Percentiles rank a stretch among this genome's conserved stretches.
Conservation (phyloP, 768 basidiomycete genomes). For the Agrocybe praecox region DNA sequence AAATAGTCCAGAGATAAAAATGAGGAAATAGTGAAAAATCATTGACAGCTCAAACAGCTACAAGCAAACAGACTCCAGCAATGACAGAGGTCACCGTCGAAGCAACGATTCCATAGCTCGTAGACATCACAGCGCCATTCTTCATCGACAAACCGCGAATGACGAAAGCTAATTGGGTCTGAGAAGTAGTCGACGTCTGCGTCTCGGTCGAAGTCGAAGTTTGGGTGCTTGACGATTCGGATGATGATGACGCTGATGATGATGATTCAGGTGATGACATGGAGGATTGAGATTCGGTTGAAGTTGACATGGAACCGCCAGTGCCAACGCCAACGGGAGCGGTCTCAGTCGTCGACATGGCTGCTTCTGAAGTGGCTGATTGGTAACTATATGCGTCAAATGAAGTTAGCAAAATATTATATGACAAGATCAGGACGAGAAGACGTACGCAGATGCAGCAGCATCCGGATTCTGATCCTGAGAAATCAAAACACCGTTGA, state of each 20-base stretch:
- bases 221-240: slow-evolving; percentile 7
- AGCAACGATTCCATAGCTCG: background rate
- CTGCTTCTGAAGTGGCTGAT: slow-evolving; percentile 36
- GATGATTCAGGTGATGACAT: slow-evolving; percentile 7
- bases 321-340: slow-evolving; percentile 9
- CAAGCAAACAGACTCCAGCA: background rate
- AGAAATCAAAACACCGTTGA: slow-evolving; percentile 56
- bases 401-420: background rate
- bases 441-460: slow-evolving; percentile 60
- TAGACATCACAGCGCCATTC: background rate
- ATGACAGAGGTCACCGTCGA: background rate
- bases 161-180: slow-evolving; percentile 1
- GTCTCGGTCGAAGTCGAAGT: slow-evolving; percentile 12
- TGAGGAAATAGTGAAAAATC: background rate
- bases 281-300: background rate
- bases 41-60: background rate
- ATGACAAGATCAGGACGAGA: no score
- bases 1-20: background rate
- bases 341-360: slow-evolving; percentile 15
- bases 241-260: slow-evolving; percentile 8
- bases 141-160: background rate
- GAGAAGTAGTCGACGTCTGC: slow-evolving; percentile 12
- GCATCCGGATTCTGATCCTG: slow-evolving; percentile 39
- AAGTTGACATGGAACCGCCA: background rate
- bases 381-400: slow-evolving; percentile 34